These are phyloP conservation scores for Botrytis paeoniae DNA, from an alignment of 2,329 filamentous ascomycete genomes.

Conservation along the genomic window DNA sequence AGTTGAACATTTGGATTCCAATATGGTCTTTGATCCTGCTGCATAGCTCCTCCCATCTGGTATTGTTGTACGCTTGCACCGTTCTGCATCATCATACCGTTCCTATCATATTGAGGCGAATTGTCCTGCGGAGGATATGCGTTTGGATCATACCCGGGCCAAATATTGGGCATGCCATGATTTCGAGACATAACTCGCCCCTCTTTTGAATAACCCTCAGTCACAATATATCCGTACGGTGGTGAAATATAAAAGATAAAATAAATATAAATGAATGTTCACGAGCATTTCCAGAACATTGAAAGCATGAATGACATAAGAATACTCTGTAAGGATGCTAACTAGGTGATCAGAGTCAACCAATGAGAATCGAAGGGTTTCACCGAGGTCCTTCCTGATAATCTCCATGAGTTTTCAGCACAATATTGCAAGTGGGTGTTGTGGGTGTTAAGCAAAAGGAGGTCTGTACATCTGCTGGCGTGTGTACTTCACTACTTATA, in stretches of 20 bases:
- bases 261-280: neutral
- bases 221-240: neutral
- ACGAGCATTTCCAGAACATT: neutral
- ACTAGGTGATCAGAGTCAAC: neutral
- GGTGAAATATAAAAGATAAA: neutral
- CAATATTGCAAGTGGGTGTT: slow-evolving; percentile 10
- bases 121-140: slow-evolving; percentile 18
- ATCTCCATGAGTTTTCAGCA: neutral
- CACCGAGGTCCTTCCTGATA: neutral
- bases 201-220: slow-evolving; percentile 6
- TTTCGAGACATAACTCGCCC: slow-evolving; percentile 18
- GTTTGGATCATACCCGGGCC: slow-evolving; percentile 18
- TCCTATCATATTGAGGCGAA: slow-evolving; percentile 17
- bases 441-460: slow-evolving; percentile 3
- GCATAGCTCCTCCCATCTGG: slow-evolving; percentile 14
- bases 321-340: neutral
- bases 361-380: slow-evolving; percentile 1
- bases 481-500: slow-evolving; percentile 2
- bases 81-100: slow-evolving; percentile 17
- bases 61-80: slow-evolving; percentile 12
- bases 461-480: slow-evolving; percentile 1
- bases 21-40: slow-evolving; percentile 7
- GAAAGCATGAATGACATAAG: slow-evolving; percentile 13
- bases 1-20: slow-evolving; percentile 15
- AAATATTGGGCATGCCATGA: slow-evolving; percentile 18